Evolutionary conservation across 2,329 filamentous ascomycete species (phyloP).

Genomic region (Diaporthe sp.): DNA sequence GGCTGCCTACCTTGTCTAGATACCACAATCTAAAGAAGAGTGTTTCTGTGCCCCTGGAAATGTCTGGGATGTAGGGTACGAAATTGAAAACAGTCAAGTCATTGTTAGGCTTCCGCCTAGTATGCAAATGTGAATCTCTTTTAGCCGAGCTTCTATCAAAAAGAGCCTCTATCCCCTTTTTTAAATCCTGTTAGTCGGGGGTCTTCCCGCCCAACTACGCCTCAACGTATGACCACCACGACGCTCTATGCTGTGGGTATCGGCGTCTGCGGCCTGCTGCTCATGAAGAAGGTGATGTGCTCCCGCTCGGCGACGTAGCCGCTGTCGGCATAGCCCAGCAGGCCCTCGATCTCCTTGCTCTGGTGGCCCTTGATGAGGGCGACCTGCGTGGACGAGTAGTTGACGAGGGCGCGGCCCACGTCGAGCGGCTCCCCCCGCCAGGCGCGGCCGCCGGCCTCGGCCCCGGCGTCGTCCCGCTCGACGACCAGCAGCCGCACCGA

Average conservation of each 20-base stretch:
- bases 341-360: constrained; percentile 81
- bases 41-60: neutral
- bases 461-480: constrained; percentile 59
- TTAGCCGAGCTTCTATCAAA: constrained; percentile 3
- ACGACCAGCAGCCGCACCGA: constrained; percentile 88
- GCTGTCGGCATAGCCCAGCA: constrained; percentile 92
- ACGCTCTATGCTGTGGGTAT: constrained; percentile 41
- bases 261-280: constrained; percentile 64
- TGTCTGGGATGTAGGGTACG: neutral
- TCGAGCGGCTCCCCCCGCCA: constrained; percentile 70
- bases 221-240: constrained; percentile 37
- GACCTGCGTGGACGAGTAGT: constrained; percentile 91
- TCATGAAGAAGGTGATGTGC: constrained; percentile 81
- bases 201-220: constrained; percentile 36
- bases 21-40: constrained; percentile 14
- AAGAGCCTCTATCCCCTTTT: neutral
- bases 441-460: constrained; percentile 52
- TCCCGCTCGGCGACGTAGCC: constrained; percentile 93
- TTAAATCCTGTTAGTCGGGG: neutral
- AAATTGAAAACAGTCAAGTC: neutral
- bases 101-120: neutral
- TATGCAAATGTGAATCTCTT: neutral
- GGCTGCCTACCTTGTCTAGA: constrained; percentile 22
- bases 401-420: constrained; percentile 89
- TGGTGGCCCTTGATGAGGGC: constrained; percentile 83